These are phyloP conservation scores for Helianthus tuberosus DNA, from an alignment of 129 eudicot species.

Conservation along the genomic window DNA sequence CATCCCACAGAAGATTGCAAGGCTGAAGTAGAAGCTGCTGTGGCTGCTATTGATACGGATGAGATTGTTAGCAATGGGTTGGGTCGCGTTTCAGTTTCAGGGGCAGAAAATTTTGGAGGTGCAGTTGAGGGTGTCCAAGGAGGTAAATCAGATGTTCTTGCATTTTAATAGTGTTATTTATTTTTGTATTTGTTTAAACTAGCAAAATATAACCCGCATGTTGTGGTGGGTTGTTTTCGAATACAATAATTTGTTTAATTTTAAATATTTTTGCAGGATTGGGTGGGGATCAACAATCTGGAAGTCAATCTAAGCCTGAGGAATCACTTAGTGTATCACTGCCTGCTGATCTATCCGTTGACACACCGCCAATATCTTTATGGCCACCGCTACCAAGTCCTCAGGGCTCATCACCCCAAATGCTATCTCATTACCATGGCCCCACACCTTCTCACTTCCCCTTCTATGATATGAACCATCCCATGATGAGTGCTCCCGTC, in stretches of 20 bases:
- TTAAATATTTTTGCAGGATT: slow-evolving; percentile 44
- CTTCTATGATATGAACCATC: slow-evolving; percentile 87
- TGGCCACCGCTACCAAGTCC: slow-evolving; percentile 96
- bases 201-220: too few species aligned
- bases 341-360: slow-evolving; percentile 97
- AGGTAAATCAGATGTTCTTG: slow-evolving; percentile 31
- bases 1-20: slow-evolving; percentile 54
- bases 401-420: slow-evolving; percentile 67
- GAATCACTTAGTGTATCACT: slow-evolving; percentile 85
- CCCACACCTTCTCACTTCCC: slow-evolving; percentile 86
- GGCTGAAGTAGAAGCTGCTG: slow-evolving; percentile 89
- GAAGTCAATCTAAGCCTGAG: slow-evolving; percentile 69
- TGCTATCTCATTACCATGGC: slow-evolving; percentile 79
- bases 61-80: slow-evolving; percentile 52
- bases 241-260: not conserved
- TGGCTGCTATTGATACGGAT: slow-evolving; percentile 68
- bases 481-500: slow-evolving; percentile 81
- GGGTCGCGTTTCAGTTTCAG: slow-evolving; percentile 47
- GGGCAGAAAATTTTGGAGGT: slow-evolving; percentile 47
- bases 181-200: not conserved
- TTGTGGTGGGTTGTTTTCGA: too few species aligned
- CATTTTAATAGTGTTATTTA: not conserved
- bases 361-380: slow-evolving; percentile 81
- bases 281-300: slow-evolving; percentile 57
- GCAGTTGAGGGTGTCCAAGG: slow-evolving; percentile 43